A percentile compares a stretch with the other conserved stretches of the same genome.
Conservation (phyloP, 179 eudicot species). For the Sideroxylon spinosum region DNA sequence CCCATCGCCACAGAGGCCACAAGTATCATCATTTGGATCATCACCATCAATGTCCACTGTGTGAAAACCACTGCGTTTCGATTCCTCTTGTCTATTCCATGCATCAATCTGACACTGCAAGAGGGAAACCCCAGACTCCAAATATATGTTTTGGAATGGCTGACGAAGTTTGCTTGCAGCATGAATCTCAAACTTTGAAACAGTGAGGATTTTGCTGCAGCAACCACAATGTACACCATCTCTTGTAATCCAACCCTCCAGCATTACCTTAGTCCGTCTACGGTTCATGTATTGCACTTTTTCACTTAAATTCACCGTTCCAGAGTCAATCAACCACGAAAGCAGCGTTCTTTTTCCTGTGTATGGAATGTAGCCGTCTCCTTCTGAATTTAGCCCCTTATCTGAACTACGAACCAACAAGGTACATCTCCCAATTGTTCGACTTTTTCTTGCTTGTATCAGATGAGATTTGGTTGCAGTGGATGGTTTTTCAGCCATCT, state of each 20-base stretch:
- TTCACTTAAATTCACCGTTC: conserved; percentile 59
- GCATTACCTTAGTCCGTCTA: conserved; percentile 57
- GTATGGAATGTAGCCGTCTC: conserved; percentile 70
- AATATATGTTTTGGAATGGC: conserved; percentile 73
- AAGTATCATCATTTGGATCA: conserved; percentile 95
- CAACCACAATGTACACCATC: conserved; percentile 95
- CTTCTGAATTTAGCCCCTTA: conserved; percentile 50
- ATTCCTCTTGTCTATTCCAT: conserved; percentile 75
- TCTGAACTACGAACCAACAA: conserved; percentile 70
- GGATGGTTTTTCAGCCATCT: conserved; percentile 30
- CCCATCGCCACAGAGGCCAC: conserved; percentile 94
- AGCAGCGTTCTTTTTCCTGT: conserved; percentile 79
- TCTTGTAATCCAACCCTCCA: conserved; percentile 91
- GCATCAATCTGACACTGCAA: conserved; percentile 84
- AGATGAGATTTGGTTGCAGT: conserved; percentile 28
- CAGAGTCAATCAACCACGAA: conserved; percentile 86
- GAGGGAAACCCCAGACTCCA: conserved; percentile 75
- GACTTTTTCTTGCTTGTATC: conserved; percentile 60
- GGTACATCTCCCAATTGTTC: conserved; percentile 77
- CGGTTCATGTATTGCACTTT: conserved; percentile 90
- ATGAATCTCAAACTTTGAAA: conserved; percentile 88
- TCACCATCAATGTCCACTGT: conserved; percentile 65
- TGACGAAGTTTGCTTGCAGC: conserved; percentile 88
- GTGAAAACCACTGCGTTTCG: conserved; percentile 54
- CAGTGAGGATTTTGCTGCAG: conserved; percentile 84